These are phyloP conservation scores for Fusarium xyrophilum DNA, from an alignment of 2,329 filamentous ascomycete species.

Conservation along the genomic window DNA sequence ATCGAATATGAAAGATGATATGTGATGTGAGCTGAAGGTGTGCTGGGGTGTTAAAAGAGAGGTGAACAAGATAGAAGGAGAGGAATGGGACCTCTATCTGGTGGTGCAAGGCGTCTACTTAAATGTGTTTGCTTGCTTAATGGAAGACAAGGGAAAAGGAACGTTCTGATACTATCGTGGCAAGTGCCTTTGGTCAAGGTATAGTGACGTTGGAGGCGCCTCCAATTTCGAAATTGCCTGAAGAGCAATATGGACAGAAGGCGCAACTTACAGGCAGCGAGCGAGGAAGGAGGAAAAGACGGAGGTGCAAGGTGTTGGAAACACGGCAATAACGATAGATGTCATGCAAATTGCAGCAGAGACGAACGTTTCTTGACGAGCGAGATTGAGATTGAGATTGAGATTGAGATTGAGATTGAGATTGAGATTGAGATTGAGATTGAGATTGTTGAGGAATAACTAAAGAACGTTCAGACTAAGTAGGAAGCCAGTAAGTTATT, in stretches of 20 bases:
- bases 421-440: conserved; percentile 5
- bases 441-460: neutral
- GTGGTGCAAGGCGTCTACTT: conserved; percentile 23
- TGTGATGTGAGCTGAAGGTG: conserved; percentile 13
- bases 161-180: conserved; percentile 13
- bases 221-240: neutral
- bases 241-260: neutral
- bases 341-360: conserved; percentile 12
- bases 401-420: too few relatives aligned
- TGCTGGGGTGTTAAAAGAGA: neutral
- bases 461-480: conserved; percentile 8
- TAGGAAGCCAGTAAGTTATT: conserved; percentile 5
- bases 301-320: neutral
- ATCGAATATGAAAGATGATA: conserved; percentile 13
- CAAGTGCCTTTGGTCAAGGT: neutral
- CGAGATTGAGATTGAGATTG: conserved; percentile 3
- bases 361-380: neutral
- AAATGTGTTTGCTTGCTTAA: conserved; percentile 27
- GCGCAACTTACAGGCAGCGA: conserved; percentile 6
- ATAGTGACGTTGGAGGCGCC: conserved; percentile 28
- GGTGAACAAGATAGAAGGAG: conserved; percentile 6
- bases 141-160: conserved; percentile 11
- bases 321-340: neutral
- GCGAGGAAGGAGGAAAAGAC: neutral
- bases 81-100: neutral